Conservation (phyloP, 73 alveolate genomes). For the Vitrella brassicaformis region DNA sequence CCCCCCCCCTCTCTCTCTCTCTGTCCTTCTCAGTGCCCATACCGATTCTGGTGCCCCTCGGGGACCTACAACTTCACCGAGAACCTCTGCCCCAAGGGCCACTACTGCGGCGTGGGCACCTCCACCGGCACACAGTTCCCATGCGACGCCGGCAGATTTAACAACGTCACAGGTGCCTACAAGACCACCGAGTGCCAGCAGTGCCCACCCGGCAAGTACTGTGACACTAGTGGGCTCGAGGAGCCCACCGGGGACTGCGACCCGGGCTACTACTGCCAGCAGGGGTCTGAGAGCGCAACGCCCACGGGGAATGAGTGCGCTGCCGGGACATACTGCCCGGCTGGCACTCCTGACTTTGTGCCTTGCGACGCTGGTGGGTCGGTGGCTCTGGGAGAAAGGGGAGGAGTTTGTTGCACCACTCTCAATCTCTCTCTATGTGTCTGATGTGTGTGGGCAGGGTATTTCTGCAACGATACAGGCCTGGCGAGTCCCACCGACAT, state of each 20-base stretch:
- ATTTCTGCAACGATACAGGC: constrained; percentile 36
- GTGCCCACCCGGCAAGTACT: constrained; percentile 5
- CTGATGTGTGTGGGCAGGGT: constrained; percentile 49
- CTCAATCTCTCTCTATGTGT: constrained; percentile 28
- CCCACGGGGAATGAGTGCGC: constrained; percentile 23
- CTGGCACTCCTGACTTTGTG: constrained; percentile 13
- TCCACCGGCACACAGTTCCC: constrained; percentile 20
- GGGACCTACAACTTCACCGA: constrained; percentile 40
- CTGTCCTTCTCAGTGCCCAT: constrained; percentile 48
- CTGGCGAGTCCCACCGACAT: constrained; percentile 10
- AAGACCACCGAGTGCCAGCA: constrained; percentile 40
- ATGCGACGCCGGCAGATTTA: constrained; percentile 50
- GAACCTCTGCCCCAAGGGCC: constrained; percentile 35
- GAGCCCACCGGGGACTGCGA: constrained; percentile 12
- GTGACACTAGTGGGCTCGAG: not conserved
- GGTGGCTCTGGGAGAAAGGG: no score
- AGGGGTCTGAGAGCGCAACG: constrained; percentile 3
- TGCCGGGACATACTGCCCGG: constrained; percentile 52
- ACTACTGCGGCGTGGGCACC: constrained; percentile 32
- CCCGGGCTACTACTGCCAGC: constrained; percentile 45
- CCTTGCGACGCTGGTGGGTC: constrained; percentile 48
- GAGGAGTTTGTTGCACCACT: no score
- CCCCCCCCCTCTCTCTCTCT: no score
- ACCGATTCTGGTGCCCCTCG: constrained; percentile 43
- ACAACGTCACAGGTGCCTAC: constrained; percentile 2